phyloP scores from a whole-genome alignment of 768 basidiomycete species.

The Amanita inopinata region DNA sequence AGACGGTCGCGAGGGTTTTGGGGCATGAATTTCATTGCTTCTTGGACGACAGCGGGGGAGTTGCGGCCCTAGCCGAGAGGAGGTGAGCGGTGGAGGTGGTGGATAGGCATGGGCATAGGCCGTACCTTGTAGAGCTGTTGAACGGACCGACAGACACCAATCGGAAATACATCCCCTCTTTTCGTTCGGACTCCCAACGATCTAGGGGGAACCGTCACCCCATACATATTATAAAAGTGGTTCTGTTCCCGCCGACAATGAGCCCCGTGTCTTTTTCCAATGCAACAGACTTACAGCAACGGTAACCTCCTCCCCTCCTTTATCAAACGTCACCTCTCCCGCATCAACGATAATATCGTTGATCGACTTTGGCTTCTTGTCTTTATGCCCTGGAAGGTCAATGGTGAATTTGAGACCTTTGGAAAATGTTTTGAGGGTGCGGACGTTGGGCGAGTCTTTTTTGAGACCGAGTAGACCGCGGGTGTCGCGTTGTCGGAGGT shows the following conservation, averaged over 20 bases:
- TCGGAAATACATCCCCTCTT: neutral
- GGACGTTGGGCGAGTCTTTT: neutral
- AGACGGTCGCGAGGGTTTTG: conserved; percentile 1
- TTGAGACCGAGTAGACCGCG: neutral
- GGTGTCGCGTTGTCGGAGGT: neutral
- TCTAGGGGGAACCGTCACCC: neutral
- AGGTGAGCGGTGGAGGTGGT: neutral
- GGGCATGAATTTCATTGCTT: conserved; percentile 2
- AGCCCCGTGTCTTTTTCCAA: neutral
- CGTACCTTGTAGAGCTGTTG: conserved; percentile 4
- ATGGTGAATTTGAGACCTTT: conserved; percentile 5
- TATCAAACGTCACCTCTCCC: conserved; percentile 1
- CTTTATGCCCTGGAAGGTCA: neutral
- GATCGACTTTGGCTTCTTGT: neutral
- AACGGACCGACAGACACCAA: neutral
- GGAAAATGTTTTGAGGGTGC: neutral
- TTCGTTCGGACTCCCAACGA: conserved; percentile 4
- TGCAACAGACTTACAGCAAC: conserved; percentile 4
- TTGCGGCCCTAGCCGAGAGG: neutral
- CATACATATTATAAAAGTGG: conserved; percentile 3
- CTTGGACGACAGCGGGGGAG: conserved; percentile 1
- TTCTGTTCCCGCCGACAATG: neutral
- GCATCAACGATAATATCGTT: neutral
- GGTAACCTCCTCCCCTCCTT: conserved; percentile 2
- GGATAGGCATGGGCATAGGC: neutral